Percentiles rank a stretch among this genome's conserved stretches.
Conservation (phyloP, 495 filamentous ascomycete species). For the Daldinia concentrica region DNA sequence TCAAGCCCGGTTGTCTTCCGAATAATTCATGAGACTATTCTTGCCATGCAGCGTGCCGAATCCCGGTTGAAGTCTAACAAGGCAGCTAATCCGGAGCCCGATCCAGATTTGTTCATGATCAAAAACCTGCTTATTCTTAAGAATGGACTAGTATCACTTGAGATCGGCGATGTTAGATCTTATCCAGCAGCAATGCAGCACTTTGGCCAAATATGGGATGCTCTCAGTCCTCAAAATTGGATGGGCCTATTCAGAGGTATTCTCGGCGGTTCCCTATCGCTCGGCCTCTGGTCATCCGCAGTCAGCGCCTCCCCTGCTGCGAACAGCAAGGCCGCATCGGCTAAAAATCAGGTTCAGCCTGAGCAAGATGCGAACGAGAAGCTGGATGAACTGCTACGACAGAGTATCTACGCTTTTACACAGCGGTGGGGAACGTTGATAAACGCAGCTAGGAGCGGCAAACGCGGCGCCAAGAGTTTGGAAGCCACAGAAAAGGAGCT, state of each 20-base stretch:
- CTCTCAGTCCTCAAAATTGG: constrained; percentile 64
- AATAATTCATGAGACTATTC: constrained; percentile 57
- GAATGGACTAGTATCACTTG: constrained; percentile 89
- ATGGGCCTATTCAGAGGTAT: constrained; percentile 53
- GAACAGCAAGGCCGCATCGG: constrained; percentile 19
- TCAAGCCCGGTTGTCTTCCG: constrained; percentile 60
- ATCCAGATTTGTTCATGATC: constrained; percentile 86
- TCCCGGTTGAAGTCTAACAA: constrained; percentile 53
- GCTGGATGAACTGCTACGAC: constrained; percentile 78
- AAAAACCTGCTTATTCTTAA: constrained; percentile 91
- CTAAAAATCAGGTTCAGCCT: constrained; percentile 26
- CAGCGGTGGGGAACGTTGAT: constrained; percentile 63
- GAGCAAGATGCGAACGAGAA: constrained; percentile 77
- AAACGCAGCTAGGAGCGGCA: constrained; percentile 49
- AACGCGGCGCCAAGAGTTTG: constrained; percentile 50
- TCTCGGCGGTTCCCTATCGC: constrained; percentile 51
- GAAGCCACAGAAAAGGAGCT: constrained; percentile 57
- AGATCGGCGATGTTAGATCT: constrained; percentile 85
- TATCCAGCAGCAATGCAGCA: constrained; percentile 66
- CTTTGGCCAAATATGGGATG: constrained; percentile 80
- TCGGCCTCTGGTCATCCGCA: constrained; percentile 48
- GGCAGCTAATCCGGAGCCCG: constrained; percentile 60
- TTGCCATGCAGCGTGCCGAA: constrained; percentile 62
- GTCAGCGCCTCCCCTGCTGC: constrained; percentile 31
- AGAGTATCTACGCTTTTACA: constrained; percentile 83